These are phyloP conservation scores for Catharanthus roseus DNA, from an alignment of 257 asterid species.

Conservation along the genomic window DNA sequence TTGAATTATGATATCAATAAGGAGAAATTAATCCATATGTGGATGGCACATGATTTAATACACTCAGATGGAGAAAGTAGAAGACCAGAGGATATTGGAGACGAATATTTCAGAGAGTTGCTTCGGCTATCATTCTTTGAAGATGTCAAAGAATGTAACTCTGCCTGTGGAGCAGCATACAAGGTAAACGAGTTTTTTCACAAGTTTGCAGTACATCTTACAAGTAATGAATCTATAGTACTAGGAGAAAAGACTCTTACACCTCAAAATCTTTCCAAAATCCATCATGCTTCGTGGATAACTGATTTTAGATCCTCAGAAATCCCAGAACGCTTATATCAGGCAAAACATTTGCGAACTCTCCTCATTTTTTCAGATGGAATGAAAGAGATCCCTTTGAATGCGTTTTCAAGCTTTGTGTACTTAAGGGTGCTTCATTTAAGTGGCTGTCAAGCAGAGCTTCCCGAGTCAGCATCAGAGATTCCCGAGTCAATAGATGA, in stretches of 20 bases:
- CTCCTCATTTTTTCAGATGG: conserved; percentile 7
- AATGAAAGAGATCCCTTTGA: conserved; percentile 2
- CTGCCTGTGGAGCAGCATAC: neutral
- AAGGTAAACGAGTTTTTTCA: conserved; percentile 11
- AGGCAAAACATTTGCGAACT: conserved; percentile 16
- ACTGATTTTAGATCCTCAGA: conserved; percentile 1
- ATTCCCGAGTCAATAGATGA: conserved; percentile 8
- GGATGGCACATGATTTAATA: conserved; percentile 25
- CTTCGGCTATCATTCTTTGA: conserved; percentile 15
- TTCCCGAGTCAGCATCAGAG: conserved; percentile 13
- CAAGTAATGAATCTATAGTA: conserved; percentile 9
- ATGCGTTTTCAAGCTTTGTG: neutral
- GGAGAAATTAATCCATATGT: conserved; percentile 17
- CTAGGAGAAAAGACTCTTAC: neutral
- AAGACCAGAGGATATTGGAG: conserved; percentile 16
- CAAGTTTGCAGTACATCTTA: conserved; percentile 12
- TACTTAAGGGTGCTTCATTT: conserved; percentile 11
- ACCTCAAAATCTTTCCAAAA: neutral
- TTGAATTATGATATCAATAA: conserved; percentile 15
- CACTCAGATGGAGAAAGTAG: conserved; percentile 2
- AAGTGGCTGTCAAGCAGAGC: conserved; percentile 6
- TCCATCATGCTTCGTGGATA: conserved; percentile 8
- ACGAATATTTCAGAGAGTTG: conserved; percentile 20
- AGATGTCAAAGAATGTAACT: conserved; percentile 7
- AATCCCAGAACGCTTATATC: neutral